Percentiles rank a stretch among this genome's conserved stretches.
phyloP scores from a whole-genome alignment of 2,329 filamentous ascomycete species.

The Catunica adiposa region DNA sequence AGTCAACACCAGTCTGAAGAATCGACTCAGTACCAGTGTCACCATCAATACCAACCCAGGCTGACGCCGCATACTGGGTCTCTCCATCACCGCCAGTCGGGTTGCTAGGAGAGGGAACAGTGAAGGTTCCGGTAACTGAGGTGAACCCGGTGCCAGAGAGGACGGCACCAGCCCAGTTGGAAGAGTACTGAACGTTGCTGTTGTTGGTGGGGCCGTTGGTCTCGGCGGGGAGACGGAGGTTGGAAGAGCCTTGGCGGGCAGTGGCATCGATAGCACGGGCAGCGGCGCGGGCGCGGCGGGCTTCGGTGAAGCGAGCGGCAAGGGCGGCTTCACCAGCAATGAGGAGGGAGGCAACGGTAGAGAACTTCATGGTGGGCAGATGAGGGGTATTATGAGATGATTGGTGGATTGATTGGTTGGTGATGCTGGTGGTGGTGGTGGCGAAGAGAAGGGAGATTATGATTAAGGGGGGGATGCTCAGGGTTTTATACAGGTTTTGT shows the following conservation, averaged over 20 bases:
- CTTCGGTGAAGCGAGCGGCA: slow-evolving; percentile 8
- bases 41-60: slow-evolving; percentile 34
- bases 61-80: slow-evolving; percentile 19
- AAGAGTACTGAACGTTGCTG: slow-evolving; percentile 16
- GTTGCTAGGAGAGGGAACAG: slow-evolving; percentile 16
- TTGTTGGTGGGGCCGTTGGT: slow-evolving; percentile 1
- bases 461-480: not conserved
- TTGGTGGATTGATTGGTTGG: not conserved
- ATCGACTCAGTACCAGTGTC: slow-evolving; percentile 26
- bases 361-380: slow-evolving; percentile 10
- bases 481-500: not conserved
- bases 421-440: not conserved
- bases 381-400: not conserved
- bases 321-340: slow-evolving; percentile 4
- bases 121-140: slow-evolving; percentile 20
- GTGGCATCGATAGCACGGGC: slow-evolving; percentile 1
- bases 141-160: slow-evolving; percentile 18
- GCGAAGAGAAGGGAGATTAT: not conserved
- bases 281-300: slow-evolving; percentile 7
- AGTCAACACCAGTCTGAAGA: slow-evolving; percentile 28
- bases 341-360: slow-evolving; percentile 4
- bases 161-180: slow-evolving; percentile 21
- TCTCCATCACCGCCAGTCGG: not conserved
- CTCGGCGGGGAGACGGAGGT: slow-evolving; percentile 8
- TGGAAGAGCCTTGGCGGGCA: slow-evolving; percentile 1